Percentiles rank a stretch among this genome's conserved stretches.
These are phyloP conservation scores for Stephanodiscus minutulus DNA, from an alignment of 108 stramenopile genomes.

Conservation along the genomic window DNA sequence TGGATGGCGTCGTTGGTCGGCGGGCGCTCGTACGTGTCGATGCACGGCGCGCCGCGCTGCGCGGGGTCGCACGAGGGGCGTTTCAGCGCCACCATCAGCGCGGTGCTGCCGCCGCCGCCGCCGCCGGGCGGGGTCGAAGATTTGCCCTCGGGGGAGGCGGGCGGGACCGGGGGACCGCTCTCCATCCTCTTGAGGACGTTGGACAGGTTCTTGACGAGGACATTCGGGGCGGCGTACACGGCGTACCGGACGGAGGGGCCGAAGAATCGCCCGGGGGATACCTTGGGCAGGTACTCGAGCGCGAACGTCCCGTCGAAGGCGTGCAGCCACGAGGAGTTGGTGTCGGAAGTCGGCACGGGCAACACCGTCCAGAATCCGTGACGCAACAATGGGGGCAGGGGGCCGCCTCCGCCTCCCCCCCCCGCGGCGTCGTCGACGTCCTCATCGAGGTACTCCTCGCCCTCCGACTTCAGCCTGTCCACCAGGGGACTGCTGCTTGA, in stretches of 20 bases:
- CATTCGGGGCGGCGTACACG: conserved; percentile 66
- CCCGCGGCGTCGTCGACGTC: neutral
- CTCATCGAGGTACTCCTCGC: conserved; percentile 36
- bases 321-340: conserved; percentile 29
- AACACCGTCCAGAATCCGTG: conserved; percentile 77
- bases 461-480: conserved; percentile 41
- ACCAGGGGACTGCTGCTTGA: conserved; percentile 62
- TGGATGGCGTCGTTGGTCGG: conserved; percentile 36
- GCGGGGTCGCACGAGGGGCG: conserved; percentile 36
- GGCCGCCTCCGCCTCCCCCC: neutral
- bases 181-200: conserved; percentile 49
- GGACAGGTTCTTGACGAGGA: conserved; percentile 57
- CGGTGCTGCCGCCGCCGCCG: conserved; percentile 48
- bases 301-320: conserved; percentile 41
- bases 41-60: conserved; percentile 25
- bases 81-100: conserved; percentile 56
- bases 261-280: conserved; percentile 84
- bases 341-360: conserved; percentile 42
- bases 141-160: conserved; percentile 12
- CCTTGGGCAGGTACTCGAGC: conserved; percentile 66
- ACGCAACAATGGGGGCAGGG: conserved; percentile 39
- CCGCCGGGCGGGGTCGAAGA: conserved; percentile 50
- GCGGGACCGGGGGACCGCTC: conserved; percentile 13
- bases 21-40: conserved; percentile 15
- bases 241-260: conserved; percentile 55